Base-by-base conservation (phyloP, 169 alveolate genomes). In the Plasmodium yoelii region DNA sequence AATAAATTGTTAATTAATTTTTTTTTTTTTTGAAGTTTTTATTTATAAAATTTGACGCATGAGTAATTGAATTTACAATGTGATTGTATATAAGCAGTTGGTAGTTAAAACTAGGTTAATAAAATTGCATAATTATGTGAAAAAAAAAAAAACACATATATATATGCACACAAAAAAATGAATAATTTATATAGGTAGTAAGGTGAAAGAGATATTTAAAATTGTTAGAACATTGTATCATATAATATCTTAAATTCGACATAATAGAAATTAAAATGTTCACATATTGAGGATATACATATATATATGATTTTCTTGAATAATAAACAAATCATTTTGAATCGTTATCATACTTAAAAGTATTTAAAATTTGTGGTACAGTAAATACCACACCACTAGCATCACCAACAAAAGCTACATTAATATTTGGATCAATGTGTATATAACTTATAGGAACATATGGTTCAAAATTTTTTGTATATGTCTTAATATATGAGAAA, bases 371-470 rank as follows among this genome's bases (percentile, higher is more conserved):
- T 82, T 49, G 67, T 4, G 90, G 90, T 0, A 82, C 9, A n/a
- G 90, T 82, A 22, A 82, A 82, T 49, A 82, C 90, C 6, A 82
- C 84, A 26, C 90, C 90, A 57, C 90, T 82, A 28, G 90, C 90
- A 39, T 82, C 90, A 9, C 90, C 90, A 47, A 67, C 77, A 34
- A 82, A 82, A 19, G 90, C 90, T 5, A 72, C 90, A 34, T 82
- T 82, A 60, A 82, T 82, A 15, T 34, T 68, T 10, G 90, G 90
- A 13, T 82, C 86, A 47, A 82, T 61, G 51, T 61, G 69, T 19
- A 82, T 82, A 19, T 68, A 65, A 13, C 73, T 82, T 10, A 82
- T 68, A n/a, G 90, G 90, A 15, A 68, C 90, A 68, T 55, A 57
- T 18, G 90, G 90, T 59, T 82, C 90, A 70, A 82, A 82, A 60